Conservation (phyloP, 2,329 filamentous ascomycete genomes). For the Aspergillus quadricinctus region DNA sequence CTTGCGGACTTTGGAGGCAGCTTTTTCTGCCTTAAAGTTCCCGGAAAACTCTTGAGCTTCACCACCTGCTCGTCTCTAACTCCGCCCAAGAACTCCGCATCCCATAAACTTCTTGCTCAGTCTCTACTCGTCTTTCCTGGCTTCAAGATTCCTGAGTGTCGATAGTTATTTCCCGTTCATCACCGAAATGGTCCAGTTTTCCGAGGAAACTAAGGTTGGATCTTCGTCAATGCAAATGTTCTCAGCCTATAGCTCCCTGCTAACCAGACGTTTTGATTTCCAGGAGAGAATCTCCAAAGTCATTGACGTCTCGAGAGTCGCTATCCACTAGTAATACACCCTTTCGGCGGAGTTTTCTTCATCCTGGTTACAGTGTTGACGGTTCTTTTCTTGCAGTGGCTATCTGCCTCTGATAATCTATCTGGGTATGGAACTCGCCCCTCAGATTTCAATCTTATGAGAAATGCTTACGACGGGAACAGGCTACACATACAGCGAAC, state of each 20-base stretch:
- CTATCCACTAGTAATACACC: conserved; percentile 81
- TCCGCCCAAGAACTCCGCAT: conserved; percentile 14
- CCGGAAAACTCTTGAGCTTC: conserved; percentile 30
- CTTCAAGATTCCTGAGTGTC: background rate
- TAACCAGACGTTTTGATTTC: conserved; percentile 6
- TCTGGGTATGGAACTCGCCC: conserved; percentile 61
- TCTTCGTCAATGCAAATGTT: conserved; percentile 2
- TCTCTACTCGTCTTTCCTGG: background rate
- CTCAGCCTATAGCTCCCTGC: background rate
- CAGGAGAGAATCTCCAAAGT: conserved; percentile 97
- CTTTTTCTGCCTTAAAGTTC: conserved; percentile 16
- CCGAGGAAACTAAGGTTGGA: conserved; percentile 91
- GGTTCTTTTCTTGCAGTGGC: conserved; percentile 55
- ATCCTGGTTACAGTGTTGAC: conserved; percentile 15
- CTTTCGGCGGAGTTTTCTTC: background rate
- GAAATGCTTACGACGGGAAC: conserved; percentile 16
- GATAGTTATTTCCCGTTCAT: background rate
- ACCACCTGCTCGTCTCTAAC: conserved; percentile 8
- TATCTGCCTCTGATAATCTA: conserved; percentile 97
- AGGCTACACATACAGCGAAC: conserved; percentile 94
- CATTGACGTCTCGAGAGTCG: conserved; percentile 89
- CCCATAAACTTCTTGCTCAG: conserved; percentile 3
- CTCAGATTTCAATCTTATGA: conserved; percentile 2
- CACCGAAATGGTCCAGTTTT: conserved; percentile 59
- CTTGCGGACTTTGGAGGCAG: conserved; percentile 8